Percentiles rank a stretch among this genome's conserved stretches.
These are phyloP conservation scores for Saposhnikovia divaricata DNA, from an alignment of 129 eudicot species.

Conservation along the genomic window DNA sequence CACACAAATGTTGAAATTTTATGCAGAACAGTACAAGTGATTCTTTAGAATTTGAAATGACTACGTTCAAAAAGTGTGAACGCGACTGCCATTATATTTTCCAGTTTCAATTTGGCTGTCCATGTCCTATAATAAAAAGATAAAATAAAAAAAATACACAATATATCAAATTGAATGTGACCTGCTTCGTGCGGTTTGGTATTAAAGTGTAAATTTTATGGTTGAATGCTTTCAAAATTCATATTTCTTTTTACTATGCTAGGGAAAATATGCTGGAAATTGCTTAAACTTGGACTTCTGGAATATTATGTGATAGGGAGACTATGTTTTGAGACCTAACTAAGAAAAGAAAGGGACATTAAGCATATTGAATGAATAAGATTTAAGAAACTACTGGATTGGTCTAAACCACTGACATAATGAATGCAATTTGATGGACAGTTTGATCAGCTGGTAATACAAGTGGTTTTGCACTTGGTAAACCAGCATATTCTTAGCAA, in stretches of 20 bases:
- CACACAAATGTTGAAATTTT: not conserved
- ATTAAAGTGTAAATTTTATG: not conserved
- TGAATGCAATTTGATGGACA: too few species aligned
- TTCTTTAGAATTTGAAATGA: slow-evolving; percentile 7
- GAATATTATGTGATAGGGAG: not conserved
- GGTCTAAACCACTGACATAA: too few species aligned
- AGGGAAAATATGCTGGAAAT: too few species aligned
- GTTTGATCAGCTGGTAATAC: too few species aligned
- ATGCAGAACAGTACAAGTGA: not conserved
- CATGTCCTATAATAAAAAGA: not conserved
- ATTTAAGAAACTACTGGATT: slow-evolving; percentile 7
- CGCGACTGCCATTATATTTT: not conserved
- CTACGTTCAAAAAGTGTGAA: not conserved
- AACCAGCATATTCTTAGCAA: too few species aligned
- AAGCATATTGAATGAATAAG: not conserved
- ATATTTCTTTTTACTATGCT: not conserved
- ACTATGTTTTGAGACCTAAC: not conserved
- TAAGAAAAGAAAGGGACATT: too few species aligned
- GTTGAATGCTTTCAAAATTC: not conserved
- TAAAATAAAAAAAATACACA: not conserved
- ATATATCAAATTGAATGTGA: not conserved
- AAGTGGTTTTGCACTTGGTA: too few species aligned
- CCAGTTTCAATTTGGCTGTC: not conserved
- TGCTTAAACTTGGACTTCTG: not conserved
- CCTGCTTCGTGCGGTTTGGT: not conserved